Percentiles rank a stretch among this genome's conserved stretches.
Evolutionary conservation across 768 basidiomycete species (phyloP).

Genomic region (Leucosporidium yakuticum): DNA sequence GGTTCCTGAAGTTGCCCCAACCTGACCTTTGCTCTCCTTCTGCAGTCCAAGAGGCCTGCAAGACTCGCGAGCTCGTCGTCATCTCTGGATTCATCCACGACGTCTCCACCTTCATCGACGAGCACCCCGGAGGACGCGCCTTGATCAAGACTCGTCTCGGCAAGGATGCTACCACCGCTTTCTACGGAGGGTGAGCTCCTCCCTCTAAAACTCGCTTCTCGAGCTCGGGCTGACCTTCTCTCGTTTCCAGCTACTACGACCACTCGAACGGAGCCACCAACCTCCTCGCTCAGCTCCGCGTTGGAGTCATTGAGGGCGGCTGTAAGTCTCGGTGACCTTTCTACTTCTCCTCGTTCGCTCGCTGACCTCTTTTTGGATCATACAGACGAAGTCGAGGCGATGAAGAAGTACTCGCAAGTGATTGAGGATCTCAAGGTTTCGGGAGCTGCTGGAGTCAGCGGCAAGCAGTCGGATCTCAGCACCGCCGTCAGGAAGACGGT

Average conservation of each 20-base stretch:
- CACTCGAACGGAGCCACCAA: conserved; percentile 81
- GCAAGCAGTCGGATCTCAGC: conserved; percentile 26
- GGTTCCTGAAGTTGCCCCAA: not conserved
- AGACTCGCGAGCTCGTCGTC: conserved; percentile 60
- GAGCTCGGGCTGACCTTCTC: not conserved
- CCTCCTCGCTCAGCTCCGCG: conserved; percentile 72
- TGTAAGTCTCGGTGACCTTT: conserved; percentile 46
- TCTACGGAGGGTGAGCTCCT: conserved; percentile 60
- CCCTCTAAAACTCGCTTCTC: not conserved
- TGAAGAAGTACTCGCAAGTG: conserved; percentile 31
- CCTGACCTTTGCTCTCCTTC: not conserved
- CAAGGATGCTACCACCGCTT: conserved; percentile 68
- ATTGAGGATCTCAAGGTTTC: conserved; percentile 21
- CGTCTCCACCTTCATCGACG: conserved; percentile 61
- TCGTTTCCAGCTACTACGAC: conserved; percentile 50
- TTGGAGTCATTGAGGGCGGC: conserved; percentile 61
- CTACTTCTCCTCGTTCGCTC: not conserved
- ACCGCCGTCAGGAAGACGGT: not conserved
- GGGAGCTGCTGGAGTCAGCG: conserved; percentile 21
- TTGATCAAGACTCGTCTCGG: conserved; percentile 60
- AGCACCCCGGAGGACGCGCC: conserved; percentile 70
- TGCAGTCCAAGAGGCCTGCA: conserved; percentile 57
- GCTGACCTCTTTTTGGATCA: not conserved
- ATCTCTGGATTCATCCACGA: conserved; percentile 86
- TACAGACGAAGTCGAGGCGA: conserved; percentile 48